Evolutionary conservation across 345 rosid genomes (phyloP), one percentile per base, ranked within the genome.

Genomic region (Eucalyptus polyanthemos): DNA sequence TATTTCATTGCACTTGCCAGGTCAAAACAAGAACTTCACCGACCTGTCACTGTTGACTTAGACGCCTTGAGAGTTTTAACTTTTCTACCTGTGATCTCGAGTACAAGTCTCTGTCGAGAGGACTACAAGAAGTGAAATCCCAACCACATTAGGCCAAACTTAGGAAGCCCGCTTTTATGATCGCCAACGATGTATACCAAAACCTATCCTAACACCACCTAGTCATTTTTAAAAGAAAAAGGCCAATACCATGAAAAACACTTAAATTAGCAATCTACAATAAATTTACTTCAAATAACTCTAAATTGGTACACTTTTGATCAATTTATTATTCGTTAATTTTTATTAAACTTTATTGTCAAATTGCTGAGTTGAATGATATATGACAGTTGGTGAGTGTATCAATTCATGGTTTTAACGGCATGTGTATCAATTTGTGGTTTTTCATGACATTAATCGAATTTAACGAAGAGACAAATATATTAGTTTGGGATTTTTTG

Each of bases 241-340:
- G 0, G 3, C 1, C 1, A 56, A 56, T 24, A 24, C 13, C 14
- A 0, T 0, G 0, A 53, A 53, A 53, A 53, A 53, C 58, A 21
- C 58, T 53, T 53, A 53, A 53, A 53, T 0, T 3, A 1, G 9
- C 4, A 7, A 53, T 53, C 11, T 53, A 0, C 58, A 53, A 21
- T 21, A 21, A 53, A 53, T 53, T 53, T 53, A 53, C 0, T 53
- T 0, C 0, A 53, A 53, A 21, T 53, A 53, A 53, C 0, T 21
- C 1, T 0, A 19, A 53, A 21, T 0, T 0, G 0, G 0, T 53
- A 53, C 0, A 21, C 0, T 8, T 19, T 0, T 53, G 11, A 53
- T 21, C 21, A 53, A 53, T 53, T 53, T 53, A 53, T 0, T 19
- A 0, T 19, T 21, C 0, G 2, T 53, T 53, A 8, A 8, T 53